Percentiles rank a stretch among this genome's conserved stretches.
Conservation (phyloP, 2,329 filamentous ascomycete species). For the Cordyceps javanica region DNA sequence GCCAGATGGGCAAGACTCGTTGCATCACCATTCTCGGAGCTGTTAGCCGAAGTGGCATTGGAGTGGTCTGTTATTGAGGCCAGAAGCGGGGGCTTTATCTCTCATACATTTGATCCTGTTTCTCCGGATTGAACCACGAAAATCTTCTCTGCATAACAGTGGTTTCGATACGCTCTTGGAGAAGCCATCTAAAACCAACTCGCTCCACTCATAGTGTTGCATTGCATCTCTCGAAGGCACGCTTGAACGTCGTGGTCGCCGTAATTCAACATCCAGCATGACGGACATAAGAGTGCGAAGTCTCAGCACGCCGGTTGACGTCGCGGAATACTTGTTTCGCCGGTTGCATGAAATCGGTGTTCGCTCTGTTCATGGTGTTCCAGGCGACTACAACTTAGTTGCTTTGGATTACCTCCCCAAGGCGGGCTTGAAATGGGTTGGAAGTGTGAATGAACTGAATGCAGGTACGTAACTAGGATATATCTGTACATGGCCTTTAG, state of each 20-base stretch:
- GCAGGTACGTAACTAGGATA: conserved; percentile 41
- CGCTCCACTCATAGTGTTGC: neutral
- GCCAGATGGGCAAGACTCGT: neutral
- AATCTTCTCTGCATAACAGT: neutral
- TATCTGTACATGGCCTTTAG: neutral
- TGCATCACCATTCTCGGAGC: conserved; percentile 1
- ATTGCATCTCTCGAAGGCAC: neutral
- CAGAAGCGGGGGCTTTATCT: neutral
- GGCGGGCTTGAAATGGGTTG: conserved; percentile 56
- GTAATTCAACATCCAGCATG: conserved; percentile 19
- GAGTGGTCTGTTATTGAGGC: neutral
- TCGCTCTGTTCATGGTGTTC: conserved; percentile 61
- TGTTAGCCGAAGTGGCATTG: neutral
- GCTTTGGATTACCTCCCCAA: conserved; percentile 60
- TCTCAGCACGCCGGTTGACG: conserved; percentile 47
- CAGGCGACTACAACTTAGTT: conserved; percentile 67
- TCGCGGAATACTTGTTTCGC: conserved; percentile 63
- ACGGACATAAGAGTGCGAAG: conserved; percentile 35
- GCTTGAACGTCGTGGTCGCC: neutral
- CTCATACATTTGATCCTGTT: neutral
- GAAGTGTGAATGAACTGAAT: conserved; percentile 68
- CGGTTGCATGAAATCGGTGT: conserved; percentile 59
- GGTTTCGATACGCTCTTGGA: neutral
- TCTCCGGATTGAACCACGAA: neutral
- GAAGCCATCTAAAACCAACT: neutral